Evolutionary conservation across 176 grass and related monocot species (phyloP), one percentile per base, ranked within the genome.

Genomic region (Lolium multiflorum): DNA sequence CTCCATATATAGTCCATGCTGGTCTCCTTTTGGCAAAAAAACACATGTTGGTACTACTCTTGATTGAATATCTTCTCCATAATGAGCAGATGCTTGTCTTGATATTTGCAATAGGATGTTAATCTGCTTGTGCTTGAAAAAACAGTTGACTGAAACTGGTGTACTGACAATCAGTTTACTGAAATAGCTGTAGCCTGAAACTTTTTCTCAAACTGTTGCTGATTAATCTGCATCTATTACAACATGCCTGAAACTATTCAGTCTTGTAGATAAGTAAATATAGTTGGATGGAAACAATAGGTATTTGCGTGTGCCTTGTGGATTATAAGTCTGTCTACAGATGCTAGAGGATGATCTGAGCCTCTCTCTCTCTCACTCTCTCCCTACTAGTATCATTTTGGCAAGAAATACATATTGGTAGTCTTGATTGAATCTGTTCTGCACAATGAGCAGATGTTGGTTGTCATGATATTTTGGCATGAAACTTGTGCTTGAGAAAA

Each of bases 181-280:
- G 9, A 49, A 26, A 3, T 26, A 16, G 44, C 7, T 7, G 5
- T 48, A n/a, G 6, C 6, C 71, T 74, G 11, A n/a, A n/a, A n/a
- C n/a, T n/a, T n/a, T n/a, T n/a, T n/a, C n/a, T n/a, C n/a, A 73
- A 73, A 73, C n/a, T 73, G 43, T 49, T 1, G 60, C 60, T 63
- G 14, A 63, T 63, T 63, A 63, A 63, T 63, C 60, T 63, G 24
- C 60, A 1, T 28, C 60, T 63, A 22, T 14, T 63, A 49, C 2
- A 2, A 48, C 21, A 48, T 73, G 43, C 46, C 20, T 72, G 69
- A 44, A 72, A 47, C 41, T 47, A n/a, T 71, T 64, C 11, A 13
- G 4, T 64, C 10, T 28, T 64, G 24, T 64, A 5, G 58, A 24
- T 61, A 61, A 24, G n/a, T 61, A 61, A 24, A 61, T 10, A 21